Percentiles rank a stretch among this genome's conserved stretches.
These are phyloP conservation scores for Paralagenidium karlingii DNA, from an alignment of 352 stramenopile species.

Conservation along the genomic window DNA sequence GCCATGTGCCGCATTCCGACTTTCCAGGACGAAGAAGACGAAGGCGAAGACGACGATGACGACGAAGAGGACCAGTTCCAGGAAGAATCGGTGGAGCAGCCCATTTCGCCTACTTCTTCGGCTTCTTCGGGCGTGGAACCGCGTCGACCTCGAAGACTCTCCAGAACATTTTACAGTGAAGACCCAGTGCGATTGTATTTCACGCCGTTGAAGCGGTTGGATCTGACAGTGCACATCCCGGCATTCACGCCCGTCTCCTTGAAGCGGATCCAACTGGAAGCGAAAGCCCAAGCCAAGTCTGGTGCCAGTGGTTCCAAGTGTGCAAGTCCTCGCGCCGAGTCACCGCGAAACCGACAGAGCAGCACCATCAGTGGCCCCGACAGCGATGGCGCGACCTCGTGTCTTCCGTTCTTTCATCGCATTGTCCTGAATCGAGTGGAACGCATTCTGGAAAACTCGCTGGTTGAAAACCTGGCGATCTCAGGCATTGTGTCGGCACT, in stretches of 20 bases:
- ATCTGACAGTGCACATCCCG: no score
- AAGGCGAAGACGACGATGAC: slow-evolving; percentile 16
- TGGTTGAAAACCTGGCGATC: slow-evolving; percentile 71
- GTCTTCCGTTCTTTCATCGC: slow-evolving; percentile 27
- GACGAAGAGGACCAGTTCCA: slow-evolving; percentile 1
- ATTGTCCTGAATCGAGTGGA: slow-evolving; percentile 66
- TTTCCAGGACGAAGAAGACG: slow-evolving; percentile 21
- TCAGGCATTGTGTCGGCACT: slow-evolving; percentile 66
- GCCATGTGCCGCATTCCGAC: slow-evolving; percentile 42
- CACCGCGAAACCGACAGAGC: no score
- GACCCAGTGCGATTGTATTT: no score
- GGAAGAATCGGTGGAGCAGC: no score
- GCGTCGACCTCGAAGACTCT: not conserved
- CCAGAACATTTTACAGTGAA: not conserved
- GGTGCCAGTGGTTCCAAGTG: no score
- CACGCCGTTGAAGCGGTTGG: no score
- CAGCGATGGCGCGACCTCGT: slow-evolving; percentile 10
- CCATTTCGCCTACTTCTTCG: no score
- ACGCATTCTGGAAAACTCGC: slow-evolving; percentile 65
- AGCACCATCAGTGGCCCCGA: slow-evolving; percentile 20
- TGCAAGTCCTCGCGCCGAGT: no score
- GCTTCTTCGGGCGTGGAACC: not conserved
- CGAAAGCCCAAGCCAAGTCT: no score
- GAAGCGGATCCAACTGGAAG: no score
- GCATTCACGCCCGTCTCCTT: no score